Evolutionary conservation across 306 rosid genomes (phyloP).

Genomic region (Vigna nakashimae): DNA sequence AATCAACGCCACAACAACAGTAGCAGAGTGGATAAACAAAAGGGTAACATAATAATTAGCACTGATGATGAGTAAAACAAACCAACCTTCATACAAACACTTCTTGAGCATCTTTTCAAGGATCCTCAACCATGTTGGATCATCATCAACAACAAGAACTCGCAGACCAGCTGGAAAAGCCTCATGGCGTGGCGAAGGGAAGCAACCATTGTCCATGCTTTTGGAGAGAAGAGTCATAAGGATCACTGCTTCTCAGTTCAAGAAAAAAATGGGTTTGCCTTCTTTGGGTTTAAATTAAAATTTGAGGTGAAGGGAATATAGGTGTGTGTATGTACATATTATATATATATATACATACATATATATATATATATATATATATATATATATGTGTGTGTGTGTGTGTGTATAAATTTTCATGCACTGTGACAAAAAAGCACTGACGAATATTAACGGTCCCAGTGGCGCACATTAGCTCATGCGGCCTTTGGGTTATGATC

Average conservation of each 20-base stretch:
- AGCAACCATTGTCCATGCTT: conserved; percentile 75
- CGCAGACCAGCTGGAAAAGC: conserved; percentile 88
- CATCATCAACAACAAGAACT: conserved; percentile 91
- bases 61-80: conserved; percentile 1
- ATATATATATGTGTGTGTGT: no score
- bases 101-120: conserved; percentile 92
- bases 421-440: conserved; percentile 31
- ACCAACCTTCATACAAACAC: conserved; percentile 77
- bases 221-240: conserved; percentile 34
- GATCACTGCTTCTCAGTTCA: conserved; percentile 33
- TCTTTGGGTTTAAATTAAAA: conserved; percentile 50
- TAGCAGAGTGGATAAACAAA: not conserved
- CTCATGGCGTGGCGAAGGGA: conserved; percentile 65
- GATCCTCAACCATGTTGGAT: conserved; percentile 83
- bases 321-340: not conserved
- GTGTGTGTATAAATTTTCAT: not conserved
- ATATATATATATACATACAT: not conserved
- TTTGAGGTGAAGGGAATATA: conserved; percentile 30
- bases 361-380: not conserved
- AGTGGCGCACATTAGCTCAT: conserved; percentile 50
- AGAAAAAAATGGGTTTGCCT: conserved; percentile 24
- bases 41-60: conserved; percentile 5
- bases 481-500: conserved; percentile 20
- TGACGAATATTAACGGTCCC: conserved; percentile 63
- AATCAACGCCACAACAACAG: conserved; percentile 1